phyloP scores from a whole-genome alignment of 2,329 filamentous ascomycete species.

The Cordyceps fumosorosea region DNA sequence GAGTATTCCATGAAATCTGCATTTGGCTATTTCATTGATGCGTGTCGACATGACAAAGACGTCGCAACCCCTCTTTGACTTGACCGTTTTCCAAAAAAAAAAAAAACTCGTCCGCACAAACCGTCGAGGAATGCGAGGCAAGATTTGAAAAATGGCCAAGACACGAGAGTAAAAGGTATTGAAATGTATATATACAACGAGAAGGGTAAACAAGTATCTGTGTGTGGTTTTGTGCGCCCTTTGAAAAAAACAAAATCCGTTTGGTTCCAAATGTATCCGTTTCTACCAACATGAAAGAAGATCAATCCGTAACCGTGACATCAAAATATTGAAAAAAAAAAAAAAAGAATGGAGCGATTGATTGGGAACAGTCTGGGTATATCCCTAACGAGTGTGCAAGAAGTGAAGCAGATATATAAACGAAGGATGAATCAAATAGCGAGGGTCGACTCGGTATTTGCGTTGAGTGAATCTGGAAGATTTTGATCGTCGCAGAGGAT shows the following conservation, averaged over 20 bases:
- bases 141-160: background rate
- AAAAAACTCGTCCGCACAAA: background rate
- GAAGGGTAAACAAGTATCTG: slow-evolving; percentile 11
- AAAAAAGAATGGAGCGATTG: slow-evolving; percentile 6
- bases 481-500: slow-evolving; percentile 17
- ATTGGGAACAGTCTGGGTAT: slow-evolving; percentile 23
- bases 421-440: background rate
- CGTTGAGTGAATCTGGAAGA: slow-evolving; percentile 1
- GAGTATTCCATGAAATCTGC: too few relatives aligned
- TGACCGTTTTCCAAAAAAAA: too few relatives aligned
- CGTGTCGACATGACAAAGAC: too few relatives aligned
- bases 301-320: slow-evolving; percentile 10
- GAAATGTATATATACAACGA: slow-evolving; percentile 12
- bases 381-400: slow-evolving; percentile 31
- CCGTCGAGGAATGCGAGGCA: background rate
- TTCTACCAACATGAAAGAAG: slow-evolving; percentile 6
- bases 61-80: too few relatives aligned
- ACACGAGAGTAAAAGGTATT: background rate
- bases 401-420: slow-evolving; percentile 23
- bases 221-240: slow-evolving; percentile 8
- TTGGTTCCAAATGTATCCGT: slow-evolving; percentile 8
- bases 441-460: background rate
- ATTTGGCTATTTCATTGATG: too few relatives aligned
- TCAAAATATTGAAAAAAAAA: slow-evolving; percentile 15
- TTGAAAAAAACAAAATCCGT: slow-evolving; percentile 6